Conservation (phyloP, 164 flowering plant species). For the Amborella trichopoda region DNA sequence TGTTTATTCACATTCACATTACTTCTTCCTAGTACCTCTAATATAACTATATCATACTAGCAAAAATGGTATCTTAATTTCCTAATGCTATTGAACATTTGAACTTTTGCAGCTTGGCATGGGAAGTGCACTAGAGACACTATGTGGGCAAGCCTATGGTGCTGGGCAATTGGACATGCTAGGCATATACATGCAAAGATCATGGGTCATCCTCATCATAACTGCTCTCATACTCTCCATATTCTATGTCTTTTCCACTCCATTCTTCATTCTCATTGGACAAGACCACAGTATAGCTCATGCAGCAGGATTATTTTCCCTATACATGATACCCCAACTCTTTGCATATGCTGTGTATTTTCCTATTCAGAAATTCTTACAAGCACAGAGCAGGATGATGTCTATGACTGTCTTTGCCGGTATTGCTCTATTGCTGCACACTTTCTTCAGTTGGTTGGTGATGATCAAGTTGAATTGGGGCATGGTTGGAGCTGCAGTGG, state of each 20-base stretch:
- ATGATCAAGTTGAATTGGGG: constrained; percentile 51
- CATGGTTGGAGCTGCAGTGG: constrained; percentile 58
- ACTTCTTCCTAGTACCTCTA: no score
- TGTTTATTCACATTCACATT: no score
- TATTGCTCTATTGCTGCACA: constrained; percentile 10
- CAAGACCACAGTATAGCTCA: background rate
- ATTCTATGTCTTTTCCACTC: constrained; percentile 3
- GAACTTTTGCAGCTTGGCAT: constrained; percentile 10
- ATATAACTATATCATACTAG: no score
- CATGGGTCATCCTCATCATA: constrained; percentile 6
- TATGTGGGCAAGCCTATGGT: constrained; percentile 12
- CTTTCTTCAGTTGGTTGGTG: constrained; percentile 14
- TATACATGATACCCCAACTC: constrained; percentile 6
- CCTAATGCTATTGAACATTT: no score
- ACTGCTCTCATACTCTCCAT: constrained; percentile 1
- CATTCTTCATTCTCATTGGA: constrained; percentile 3
- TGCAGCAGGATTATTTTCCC: background rate
- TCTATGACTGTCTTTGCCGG: constrained; percentile 11
- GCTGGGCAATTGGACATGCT: constrained; percentile 9
- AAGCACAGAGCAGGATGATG: constrained; percentile 23
- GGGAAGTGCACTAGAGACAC: constrained; percentile 7
- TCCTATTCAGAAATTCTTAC: constrained; percentile 7
- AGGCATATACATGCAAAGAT: constrained; percentile 9
- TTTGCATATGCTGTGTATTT: constrained; percentile 3
- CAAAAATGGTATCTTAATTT: no score